Evolutionary conservation across 768 basidiomycete species (phyloP).

Genomic region (Suillus fuscotomentosus): DNA sequence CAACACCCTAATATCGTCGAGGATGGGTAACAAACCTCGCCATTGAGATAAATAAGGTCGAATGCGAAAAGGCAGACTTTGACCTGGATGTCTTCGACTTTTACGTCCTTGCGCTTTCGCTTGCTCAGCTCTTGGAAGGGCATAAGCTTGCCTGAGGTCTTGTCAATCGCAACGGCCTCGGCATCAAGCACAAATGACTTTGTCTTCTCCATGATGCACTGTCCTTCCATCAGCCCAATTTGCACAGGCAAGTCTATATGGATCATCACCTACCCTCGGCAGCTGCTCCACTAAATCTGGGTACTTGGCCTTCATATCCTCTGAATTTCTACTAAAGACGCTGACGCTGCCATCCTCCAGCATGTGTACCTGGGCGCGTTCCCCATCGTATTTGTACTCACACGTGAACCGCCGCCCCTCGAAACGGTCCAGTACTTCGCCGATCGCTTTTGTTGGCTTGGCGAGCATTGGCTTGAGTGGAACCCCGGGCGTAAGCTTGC

Average conservation of each 20-base stretch:
- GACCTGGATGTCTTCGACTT: constrained; percentile 96
- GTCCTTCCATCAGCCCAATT: constrained; percentile 8
- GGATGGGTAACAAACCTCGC: constrained; percentile 60
- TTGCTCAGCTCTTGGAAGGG: constrained; percentile 97
- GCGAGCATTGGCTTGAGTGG: constrained; percentile 99
- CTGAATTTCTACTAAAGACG: constrained; percentile 97
- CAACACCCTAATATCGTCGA: constrained; percentile 4
- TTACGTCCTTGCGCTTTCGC: constrained; percentile 97
- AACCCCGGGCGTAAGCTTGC: constrained; percentile 93
- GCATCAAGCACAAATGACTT: constrained; percentile 94
- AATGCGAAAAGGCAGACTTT: constrained; percentile 96
- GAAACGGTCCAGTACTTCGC: constrained; percentile 95
- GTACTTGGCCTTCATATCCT: constrained; percentile 99
- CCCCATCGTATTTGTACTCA: constrained; percentile 99
- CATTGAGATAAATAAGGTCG: constrained; percentile 94
- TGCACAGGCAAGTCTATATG: neutral
- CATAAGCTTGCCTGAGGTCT: constrained; percentile 78
- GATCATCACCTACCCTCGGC: constrained; percentile 57
- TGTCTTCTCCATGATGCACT: constrained; percentile 86
- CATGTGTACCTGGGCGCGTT: constrained; percentile 93
- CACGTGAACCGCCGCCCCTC: constrained; percentile 96
- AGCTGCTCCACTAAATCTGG: constrained; percentile 96
- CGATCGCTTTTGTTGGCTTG: constrained; percentile 98
- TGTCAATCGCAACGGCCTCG: constrained; percentile 96
- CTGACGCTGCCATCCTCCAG: constrained; percentile 77